phyloP scores from a whole-genome alignment of 768 basidiomycete genomes.

The Naematelia aurantialba region DNA sequence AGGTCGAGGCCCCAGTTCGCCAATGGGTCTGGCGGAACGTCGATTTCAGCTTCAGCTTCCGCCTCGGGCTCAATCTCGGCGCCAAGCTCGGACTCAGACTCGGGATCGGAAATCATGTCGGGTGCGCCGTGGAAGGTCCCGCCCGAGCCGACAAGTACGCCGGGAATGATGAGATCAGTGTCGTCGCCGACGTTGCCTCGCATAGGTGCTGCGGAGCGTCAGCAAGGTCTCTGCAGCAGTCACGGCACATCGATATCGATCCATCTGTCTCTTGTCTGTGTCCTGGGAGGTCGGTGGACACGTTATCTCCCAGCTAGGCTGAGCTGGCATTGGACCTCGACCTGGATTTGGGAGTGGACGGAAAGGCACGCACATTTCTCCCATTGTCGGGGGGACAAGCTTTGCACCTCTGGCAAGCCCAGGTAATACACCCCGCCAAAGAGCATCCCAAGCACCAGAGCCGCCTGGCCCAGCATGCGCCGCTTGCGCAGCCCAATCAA shows the following conservation, averaged over 20 bases:
- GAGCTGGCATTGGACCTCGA: background rate
- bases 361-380: background rate
- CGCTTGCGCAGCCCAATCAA: constrained; percentile 12
- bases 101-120: background rate
- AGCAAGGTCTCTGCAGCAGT: background rate
- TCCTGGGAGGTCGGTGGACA: too few species aligned
- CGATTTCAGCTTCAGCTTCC: too few species aligned
- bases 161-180: background rate
- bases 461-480: constrained; percentile 8
- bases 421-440: background rate
- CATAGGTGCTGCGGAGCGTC: background rate
- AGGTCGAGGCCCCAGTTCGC: constrained; percentile 29
- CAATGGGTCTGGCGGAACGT: constrained; percentile 1
- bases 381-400: background rate
- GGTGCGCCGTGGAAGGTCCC: background rate
- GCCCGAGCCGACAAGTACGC: background rate
- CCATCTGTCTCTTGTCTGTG: too few species aligned
- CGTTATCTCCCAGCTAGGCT: background rate
- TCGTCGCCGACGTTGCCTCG: background rate
- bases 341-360: background rate
- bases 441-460: constrained; percentile 3
- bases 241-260: too few species aligned
- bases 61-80: background rate
- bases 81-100: background rate
- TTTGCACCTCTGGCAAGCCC: background rate